A percentile compares a stretch with the other conserved stretches of the same genome.
phyloP scores from a whole-genome alignment of 2,329 filamentous ascomycete genomes.

The Shiraia sp. region DNA sequence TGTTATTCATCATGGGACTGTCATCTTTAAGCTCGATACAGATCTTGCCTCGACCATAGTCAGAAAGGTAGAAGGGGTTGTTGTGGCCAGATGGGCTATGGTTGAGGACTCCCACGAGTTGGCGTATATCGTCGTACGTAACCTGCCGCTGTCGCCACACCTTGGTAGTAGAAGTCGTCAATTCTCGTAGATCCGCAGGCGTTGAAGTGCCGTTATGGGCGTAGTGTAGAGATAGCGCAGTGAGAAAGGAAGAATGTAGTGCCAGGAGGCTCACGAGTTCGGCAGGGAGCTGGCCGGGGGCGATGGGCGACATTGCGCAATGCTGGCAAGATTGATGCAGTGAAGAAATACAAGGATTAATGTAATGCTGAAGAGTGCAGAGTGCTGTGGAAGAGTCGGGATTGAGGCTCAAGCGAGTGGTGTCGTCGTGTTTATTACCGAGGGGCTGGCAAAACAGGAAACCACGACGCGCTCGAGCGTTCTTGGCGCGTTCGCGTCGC shows the following conservation, averaged over 20 bases:
- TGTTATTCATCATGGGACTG: slow-evolving; percentile 26
- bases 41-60: slow-evolving; percentile 49
- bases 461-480: slow-evolving; percentile 21
- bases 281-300: slow-evolving; percentile 41
- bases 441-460: slow-evolving; percentile 33
- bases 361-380: slow-evolving; percentile 22
- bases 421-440: slow-evolving; percentile 27
- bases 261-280: slow-evolving; percentile 49
- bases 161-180: slow-evolving; percentile 48
- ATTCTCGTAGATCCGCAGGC: slow-evolving; percentile 46
- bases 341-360: slow-evolving; percentile 21
- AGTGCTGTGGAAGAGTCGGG: slow-evolving; percentile 17
- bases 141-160: slow-evolving; percentile 53
- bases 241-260: slow-evolving; percentile 55
- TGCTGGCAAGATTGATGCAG: slow-evolving; percentile 23
- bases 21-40: slow-evolving; percentile 46
- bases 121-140: slow-evolving; percentile 51
- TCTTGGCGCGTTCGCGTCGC: slow-evolving; percentile 31
- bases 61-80: slow-evolving; percentile 46
- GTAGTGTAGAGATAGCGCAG: slow-evolving; percentile 54
- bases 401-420: slow-evolving; percentile 11
- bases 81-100: slow-evolving; percentile 29
- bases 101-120: slow-evolving; percentile 48
- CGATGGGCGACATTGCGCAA: slow-evolving; percentile 36
- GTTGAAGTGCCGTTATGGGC: slow-evolving; percentile 54